phyloP scores from a whole-genome alignment of 2,329 filamentous ascomycete species.

The Malbranchea cinnamomea region DNA sequence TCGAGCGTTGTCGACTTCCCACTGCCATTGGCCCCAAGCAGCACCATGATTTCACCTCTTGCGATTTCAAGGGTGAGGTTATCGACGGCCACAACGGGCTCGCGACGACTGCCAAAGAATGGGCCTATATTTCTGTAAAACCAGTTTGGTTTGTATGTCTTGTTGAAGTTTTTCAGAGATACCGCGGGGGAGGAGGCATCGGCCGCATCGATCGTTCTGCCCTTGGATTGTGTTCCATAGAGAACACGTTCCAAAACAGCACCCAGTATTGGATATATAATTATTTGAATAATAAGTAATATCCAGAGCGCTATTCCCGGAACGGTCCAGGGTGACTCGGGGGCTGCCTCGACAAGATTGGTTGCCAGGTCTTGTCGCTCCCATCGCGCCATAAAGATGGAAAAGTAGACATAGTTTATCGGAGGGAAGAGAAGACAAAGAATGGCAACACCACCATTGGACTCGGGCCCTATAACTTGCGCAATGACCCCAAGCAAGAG shows the following conservation, averaged over 20 bases:
- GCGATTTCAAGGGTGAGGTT: conserved; percentile 55
- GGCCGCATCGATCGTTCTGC: conserved; percentile 11
- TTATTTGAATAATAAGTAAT: conserved; percentile 61
- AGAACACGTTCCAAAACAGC: conserved; percentile 57
- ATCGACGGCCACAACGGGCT: conserved; percentile 65
- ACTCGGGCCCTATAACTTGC: conserved; percentile 47
- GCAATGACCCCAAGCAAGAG: conserved; percentile 68
- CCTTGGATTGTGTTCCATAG: conserved; percentile 54
- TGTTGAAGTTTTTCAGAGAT: conserved; percentile 57
- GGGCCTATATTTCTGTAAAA: conserved; percentile 30
- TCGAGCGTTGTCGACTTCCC: conserved; percentile 86
- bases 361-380: conserved; percentile 47
- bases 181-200: conserved; percentile 39
- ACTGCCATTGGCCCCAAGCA: conserved; percentile 78
- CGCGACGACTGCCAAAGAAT: conserved; percentile 36
- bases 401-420: conserved; percentile 76
- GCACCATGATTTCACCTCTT: conserved; percentile 68
- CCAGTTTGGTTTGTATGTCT: conserved; percentile 56
- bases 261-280: conserved; percentile 62
- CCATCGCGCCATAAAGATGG: conserved; percentile 60
- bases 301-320: conserved; percentile 65
- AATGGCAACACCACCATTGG: conserved; percentile 49
- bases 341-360: conserved; percentile 47
- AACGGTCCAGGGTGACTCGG: conserved; percentile 50
- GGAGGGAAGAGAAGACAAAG: conserved; percentile 69